These are phyloP conservation scores for Aspergillus sclerotioniger DNA, from an alignment of 495 filamentous ascomycete species.

Conservation along the genomic window DNA sequence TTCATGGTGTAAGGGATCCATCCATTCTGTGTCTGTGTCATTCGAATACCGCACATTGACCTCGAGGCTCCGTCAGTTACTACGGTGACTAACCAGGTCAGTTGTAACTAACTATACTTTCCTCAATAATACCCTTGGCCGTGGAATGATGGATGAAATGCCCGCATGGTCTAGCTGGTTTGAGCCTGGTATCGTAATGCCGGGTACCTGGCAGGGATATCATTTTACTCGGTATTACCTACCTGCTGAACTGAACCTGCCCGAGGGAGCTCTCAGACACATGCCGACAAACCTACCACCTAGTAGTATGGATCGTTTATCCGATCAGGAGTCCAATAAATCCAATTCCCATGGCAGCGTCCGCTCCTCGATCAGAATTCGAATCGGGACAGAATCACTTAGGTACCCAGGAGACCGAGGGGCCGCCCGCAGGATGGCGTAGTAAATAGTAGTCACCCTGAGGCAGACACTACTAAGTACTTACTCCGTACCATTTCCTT, in stretches of 20 bases:
- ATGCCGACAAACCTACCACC: no score
- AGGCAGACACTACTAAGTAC: background rate
- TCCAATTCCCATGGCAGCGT: no score
- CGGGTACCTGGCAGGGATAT: background rate
- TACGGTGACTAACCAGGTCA: background rate
- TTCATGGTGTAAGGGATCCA: no score
- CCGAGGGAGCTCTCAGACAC: no score
- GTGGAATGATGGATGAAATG: conserved; percentile 2
- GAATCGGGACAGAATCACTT: no score
- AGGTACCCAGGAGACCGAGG: no score
- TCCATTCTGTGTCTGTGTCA: no score
- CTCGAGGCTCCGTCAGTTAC: background rate
- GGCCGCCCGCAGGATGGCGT: background rate
- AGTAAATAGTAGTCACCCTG: no score
- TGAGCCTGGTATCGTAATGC: background rate
- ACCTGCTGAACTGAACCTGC: no score
- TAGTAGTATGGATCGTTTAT: conserved; percentile 1
- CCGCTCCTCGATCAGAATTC: no score
- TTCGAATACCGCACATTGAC: no score
- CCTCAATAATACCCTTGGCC: background rate
- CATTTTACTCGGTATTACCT: background rate
- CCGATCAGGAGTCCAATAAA: background rate
- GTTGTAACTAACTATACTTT: background rate
- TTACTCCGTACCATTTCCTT: background rate
- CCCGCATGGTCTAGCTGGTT: background rate